Evolutionary conservation across 2,329 filamentous ascomycete species (phyloP), one percentile per base, ranked within the genome.

Genomic region (Pyrenophora seminiperda): DNA sequence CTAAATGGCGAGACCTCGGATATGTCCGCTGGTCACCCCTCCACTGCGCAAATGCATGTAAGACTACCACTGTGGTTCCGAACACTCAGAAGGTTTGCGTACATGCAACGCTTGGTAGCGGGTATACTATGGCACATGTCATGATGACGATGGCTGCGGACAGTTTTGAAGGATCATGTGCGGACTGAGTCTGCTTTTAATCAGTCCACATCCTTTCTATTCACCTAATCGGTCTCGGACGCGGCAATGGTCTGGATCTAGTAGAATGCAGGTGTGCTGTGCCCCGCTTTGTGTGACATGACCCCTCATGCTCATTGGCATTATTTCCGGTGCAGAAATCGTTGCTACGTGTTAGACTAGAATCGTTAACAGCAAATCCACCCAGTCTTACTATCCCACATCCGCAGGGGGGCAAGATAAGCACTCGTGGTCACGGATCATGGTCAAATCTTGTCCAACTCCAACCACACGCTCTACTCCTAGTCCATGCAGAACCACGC

Each of bases 211-310:
- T 40, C 27, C 17, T 27, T 5, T 34, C 29, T 41, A 6, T 20
- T 46, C 10, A 13, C 30, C 33, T 13, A 7, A 47, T 55, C 32
- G 43, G 30, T 40, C 20, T 45, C 14, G n/a, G 36, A 33, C 32
- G 47, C 38, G 43, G 37, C 43, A 20, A 44, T 20, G 34, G 38
- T 46, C 42, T 54, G 47, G 43, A 18, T 47, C 31, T 30, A 44
- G 20, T 22, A 20, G 37, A 33, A 37, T 27, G 34, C 42, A 37
- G 49, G 30, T 53, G 41, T 43, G 49, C 45, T 53, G 30, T 53
- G 41, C 47, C 53, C 50, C 53, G 45, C 50, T 47, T 47, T 31
- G 40, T 46, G 30, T 47, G 38, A 49, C 41, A 20, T 53, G 45
- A 47, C 42, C 45, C 49, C 53, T 48, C 44, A 45, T 41, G 41